Evolutionary conservation across 108 stramenopile species (phyloP).

Genomic region (Skeletonema costatum): DNA sequence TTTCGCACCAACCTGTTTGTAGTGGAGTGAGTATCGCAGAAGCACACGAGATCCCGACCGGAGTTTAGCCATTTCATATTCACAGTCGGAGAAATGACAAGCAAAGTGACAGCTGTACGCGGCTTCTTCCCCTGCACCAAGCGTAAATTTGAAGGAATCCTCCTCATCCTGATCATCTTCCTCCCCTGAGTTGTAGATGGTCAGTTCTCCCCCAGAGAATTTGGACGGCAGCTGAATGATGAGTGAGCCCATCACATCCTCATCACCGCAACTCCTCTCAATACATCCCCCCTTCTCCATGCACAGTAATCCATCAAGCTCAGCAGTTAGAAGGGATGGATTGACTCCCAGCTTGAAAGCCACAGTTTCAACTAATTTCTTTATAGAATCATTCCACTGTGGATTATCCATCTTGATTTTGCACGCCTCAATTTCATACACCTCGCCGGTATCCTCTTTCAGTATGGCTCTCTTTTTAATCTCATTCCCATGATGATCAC

Average conservation of each 20-base stretch:
- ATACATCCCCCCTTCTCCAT: constrained; percentile 27
- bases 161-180: not conserved
- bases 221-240: constrained; percentile 21
- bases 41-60: constrained; percentile 22
- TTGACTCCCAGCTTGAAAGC: constrained; percentile 20
- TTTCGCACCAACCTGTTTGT: not conserved
- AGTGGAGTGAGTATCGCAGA: constrained; percentile 22
- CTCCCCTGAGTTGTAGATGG: not conserved
- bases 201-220: constrained; percentile 16
- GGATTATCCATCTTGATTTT: constrained; percentile 16
- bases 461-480: not conserved
- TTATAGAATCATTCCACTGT: constrained; percentile 1
- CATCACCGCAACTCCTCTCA: not conserved
- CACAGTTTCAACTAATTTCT: constrained; percentile 5
- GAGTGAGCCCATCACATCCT: not conserved
- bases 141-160: not conserved
- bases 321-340: constrained; percentile 7
- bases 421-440: constrained; percentile 3
- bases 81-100: constrained; percentile 24
- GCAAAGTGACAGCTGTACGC: constrained; percentile 21
- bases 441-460: not conserved
- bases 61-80: constrained; percentile 24
- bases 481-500: constrained; percentile 3
- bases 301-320: constrained; percentile 13
- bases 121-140: constrained; percentile 4